Evolutionary conservation across 1,284 basidiomycete genomes (phyloP), one percentile per base, ranked within the genome.

Genomic region (Neonothopanus nambi): DNA sequence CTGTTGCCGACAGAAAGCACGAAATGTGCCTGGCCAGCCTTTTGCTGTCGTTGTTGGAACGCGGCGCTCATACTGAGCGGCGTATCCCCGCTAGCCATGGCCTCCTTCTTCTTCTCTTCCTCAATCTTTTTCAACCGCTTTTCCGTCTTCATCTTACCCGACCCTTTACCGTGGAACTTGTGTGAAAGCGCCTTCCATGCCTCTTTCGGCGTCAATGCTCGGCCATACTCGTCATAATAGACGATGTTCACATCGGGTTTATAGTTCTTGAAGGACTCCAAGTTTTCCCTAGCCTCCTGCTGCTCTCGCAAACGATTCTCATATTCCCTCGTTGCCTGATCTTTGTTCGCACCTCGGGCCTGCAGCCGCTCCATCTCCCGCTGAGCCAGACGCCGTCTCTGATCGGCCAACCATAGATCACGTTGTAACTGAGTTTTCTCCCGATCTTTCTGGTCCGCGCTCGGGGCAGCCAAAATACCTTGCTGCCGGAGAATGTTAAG

Each of bases 141-240:
- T 77, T 96, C 94, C 33, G 89, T 93, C 80, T 97, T 97, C 83
- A 91, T 91, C 73, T 88, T 89, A 5, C 95, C 95, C 1, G 87
- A 90, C 1, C 92, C 92, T 71, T 97, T 97, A 35, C 95, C 95
- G 63, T 98, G 95, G 82, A 97, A 97, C 66, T 93, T 91, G 71
- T 98, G 95, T 49, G 89, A 93, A 48, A 97, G 75, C 20, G 91
- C 91, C 73, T 96, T 96, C 94, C 95, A 97, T 12, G 95, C 94
- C 73, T 99, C 97, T 77, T 98, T 98, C 30, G 88, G 86, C 21
- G 90, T 92, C 67, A 98, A 77, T 58, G 79, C 70, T 18, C 95
- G 80, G n/a, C 97, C 97, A 67, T 93, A 93, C 70, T 97, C 95
- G 69, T 99, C 97, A 61, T 96, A 90, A 70, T 99, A 99, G 55